These are phyloP conservation scores for Kwoniella heveanensis DNA, from an alignment of 768 basidiomycete genomes.

Conservation along the genomic window DNA sequence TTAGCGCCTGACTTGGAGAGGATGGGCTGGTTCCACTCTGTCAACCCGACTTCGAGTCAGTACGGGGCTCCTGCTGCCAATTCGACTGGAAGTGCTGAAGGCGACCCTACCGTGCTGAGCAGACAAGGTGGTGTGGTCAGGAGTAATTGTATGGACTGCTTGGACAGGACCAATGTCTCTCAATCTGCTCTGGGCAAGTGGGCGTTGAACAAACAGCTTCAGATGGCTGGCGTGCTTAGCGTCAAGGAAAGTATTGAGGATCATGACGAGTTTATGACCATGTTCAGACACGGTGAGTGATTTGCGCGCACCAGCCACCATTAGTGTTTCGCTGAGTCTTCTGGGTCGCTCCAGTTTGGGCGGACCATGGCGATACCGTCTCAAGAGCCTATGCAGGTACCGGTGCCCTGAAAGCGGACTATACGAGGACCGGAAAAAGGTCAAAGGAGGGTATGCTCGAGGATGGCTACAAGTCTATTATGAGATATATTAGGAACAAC, in stretches of 20 bases:
- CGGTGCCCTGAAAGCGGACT: conserved; percentile 94
- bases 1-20: conserved; percentile 64
- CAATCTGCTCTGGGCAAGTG: conserved; percentile 88
- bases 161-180: conserved; percentile 95
- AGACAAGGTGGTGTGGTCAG: conserved; percentile 77
- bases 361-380: conserved; percentile 90
- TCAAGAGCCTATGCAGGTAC: conserved; percentile 90
- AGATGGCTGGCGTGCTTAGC: conserved; percentile 70
- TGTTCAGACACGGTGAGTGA: conserved; percentile 84
- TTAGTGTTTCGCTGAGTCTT: neutral
- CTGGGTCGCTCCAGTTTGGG: conserved; percentile 73
- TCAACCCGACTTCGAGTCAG: conserved; percentile 53
- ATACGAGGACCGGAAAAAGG: conserved; percentile 88
- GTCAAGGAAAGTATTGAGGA: conserved; percentile 75
- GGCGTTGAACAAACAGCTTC: conserved; percentile 76
- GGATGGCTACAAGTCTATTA: conserved; percentile 80
- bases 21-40: conserved; percentile 48
- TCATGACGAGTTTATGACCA: conserved; percentile 72
- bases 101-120: conserved; percentile 57
- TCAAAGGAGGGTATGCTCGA: conserved; percentile 76
- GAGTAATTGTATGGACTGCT: conserved; percentile 93
- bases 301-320: neutral
- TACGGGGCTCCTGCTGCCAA: conserved; percentile 10
- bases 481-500: conserved; percentile 92
- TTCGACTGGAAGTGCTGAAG: conserved; percentile 56